Evolutionary conservation across 768 basidiomycete species (phyloP), one percentile per base, ranked within the genome.

Genomic region (Mycena epipterygia): DNA sequence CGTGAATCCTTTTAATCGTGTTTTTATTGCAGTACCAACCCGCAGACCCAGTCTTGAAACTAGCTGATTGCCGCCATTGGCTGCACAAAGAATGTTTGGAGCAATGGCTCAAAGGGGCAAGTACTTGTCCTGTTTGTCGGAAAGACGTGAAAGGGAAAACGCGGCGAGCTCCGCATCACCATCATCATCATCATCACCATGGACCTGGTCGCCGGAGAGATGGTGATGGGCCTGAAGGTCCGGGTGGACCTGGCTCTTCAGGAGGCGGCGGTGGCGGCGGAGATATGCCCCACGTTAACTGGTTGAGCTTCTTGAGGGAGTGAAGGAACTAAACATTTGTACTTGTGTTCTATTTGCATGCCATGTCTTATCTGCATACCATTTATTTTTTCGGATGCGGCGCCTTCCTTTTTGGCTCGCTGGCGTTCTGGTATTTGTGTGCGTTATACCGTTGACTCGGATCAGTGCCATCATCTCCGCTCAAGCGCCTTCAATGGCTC

Each of bases 41-140:
- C 3, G 77, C 79, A n/a, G 94, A 95, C 73, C 74, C 83, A 3
- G 86, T 94, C 12, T 84, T 91, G 63, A 93, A 90, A 72, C 85
- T 94, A 8, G 81, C 86, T 29, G 89, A 90, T 60, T 95, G 94
- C 71, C 80, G 89, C 1, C 94, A 95, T 79, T 95, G 93, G 93
- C 80, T 95, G 72, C 94, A 95, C 78, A 89, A 90, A 75, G 85
- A 84, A 23, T 95, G 94, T 82, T 79, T 95, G 30, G 85, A 91
- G 91, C 90, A 94, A 92, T 95, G 94, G 94, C 85, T 95, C 27
- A 87, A 87, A 71, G 85, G 87, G 5, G 93, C 93, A 6, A 89
- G 84, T 58, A 94, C 93, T 0, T 95, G 94, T 72, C 94, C 94
- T 17, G 92, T 95, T 2, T 95, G 94, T 78, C 91, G 94, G 46